Percentiles rank a stretch among this genome's conserved stretches.
Evolutionary conservation across 116 monocot genomes (phyloP).

Genomic region (Thalassia testudinum): DNA sequence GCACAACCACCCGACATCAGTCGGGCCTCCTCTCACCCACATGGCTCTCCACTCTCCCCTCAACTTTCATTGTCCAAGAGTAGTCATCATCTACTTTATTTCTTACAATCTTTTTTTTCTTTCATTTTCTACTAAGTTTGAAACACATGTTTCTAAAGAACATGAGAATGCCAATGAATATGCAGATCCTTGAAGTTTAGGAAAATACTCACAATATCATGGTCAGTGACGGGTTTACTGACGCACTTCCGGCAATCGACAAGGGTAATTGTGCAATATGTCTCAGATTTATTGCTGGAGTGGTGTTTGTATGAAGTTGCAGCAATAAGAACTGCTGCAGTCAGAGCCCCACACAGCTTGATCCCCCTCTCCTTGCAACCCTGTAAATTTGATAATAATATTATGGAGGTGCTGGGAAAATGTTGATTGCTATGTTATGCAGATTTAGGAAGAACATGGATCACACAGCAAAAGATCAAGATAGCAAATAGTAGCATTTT

Average conservation of each 20-base stretch:
- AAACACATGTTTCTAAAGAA: no score
- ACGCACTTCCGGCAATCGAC: slow-evolving; percentile 31
- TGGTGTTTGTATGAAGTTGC: slow-evolving; percentile 18
- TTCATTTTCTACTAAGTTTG: no score
- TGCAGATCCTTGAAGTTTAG: neutral
- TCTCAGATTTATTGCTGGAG: slow-evolving; percentile 13
- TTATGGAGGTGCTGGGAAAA: no score
- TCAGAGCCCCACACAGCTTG: slow-evolving; percentile 28
- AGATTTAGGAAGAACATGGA: no score
- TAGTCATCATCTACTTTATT: no score
- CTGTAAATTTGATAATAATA: slow-evolving; percentile 5
- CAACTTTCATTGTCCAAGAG: no score
- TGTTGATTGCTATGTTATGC: no score
- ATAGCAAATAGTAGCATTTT: neutral
- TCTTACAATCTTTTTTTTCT: no score
- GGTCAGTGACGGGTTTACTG: slow-evolving; percentile 10
- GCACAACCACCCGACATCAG: no score
- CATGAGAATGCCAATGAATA: no score
- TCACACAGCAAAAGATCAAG: neutral
- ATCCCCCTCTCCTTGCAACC: slow-evolving; percentile 34
- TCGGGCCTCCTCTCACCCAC: no score
- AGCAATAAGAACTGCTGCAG: slow-evolving; percentile 32
- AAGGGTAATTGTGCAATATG: slow-evolving; percentile 25
- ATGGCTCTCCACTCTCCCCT: no score
- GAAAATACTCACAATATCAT: slow-evolving; percentile 19